These are phyloP conservation scores for Metschnikowia shivogae DNA, from an alignment of 805 yeast genomes.

Conservation along the genomic window DNA sequence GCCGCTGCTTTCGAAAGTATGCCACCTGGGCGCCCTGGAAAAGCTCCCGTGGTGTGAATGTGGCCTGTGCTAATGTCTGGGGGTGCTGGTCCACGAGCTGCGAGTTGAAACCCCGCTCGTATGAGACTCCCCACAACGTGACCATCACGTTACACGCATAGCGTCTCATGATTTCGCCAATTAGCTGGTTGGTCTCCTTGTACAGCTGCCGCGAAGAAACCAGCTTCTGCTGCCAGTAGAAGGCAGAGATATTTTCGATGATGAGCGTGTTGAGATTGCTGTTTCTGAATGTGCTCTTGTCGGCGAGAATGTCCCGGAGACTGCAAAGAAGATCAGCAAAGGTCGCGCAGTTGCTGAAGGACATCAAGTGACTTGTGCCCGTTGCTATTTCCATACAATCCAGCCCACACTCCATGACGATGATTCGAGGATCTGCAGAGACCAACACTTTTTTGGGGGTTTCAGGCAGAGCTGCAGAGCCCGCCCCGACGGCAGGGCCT, in stretches of 20 bases:
- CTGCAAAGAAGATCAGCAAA: slow-evolving; percentile 5
- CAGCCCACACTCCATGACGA: slow-evolving; percentile 10
- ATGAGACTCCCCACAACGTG: slow-evolving; percentile 26
- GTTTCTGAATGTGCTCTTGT: not conserved
- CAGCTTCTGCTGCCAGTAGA: slow-evolving; percentile 28
- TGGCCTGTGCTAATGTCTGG: slow-evolving; percentile 4
- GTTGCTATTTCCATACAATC: not conserved
- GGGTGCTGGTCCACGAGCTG: not conserved
- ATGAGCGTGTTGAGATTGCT: slow-evolving; percentile 20
- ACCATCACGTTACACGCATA: slow-evolving; percentile 28
- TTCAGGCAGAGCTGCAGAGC: not conserved
- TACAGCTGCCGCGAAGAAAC: slow-evolving; percentile 10
- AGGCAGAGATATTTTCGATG: slow-evolving; percentile 33
- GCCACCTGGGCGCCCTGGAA: slow-evolving; percentile 1
- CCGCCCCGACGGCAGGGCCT: no score
- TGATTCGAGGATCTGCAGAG: not conserved
- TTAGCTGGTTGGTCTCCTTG: slow-evolving; percentile 9
- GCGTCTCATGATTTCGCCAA: slow-evolving; percentile 13
- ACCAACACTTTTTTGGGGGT: not conserved
- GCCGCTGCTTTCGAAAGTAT: not conserved
- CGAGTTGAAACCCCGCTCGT: slow-evolving; percentile 29
- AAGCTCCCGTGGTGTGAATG: slow-evolving; percentile 11
- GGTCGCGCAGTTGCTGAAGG: slow-evolving; percentile 2
- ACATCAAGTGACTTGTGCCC: not conserved
- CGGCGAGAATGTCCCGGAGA: slow-evolving; percentile 4